Percentiles rank a stretch among this genome's conserved stretches.
phyloP scores from a whole-genome alignment of 352 stramenopile species.

The Phytophthora quininea region DNA sequence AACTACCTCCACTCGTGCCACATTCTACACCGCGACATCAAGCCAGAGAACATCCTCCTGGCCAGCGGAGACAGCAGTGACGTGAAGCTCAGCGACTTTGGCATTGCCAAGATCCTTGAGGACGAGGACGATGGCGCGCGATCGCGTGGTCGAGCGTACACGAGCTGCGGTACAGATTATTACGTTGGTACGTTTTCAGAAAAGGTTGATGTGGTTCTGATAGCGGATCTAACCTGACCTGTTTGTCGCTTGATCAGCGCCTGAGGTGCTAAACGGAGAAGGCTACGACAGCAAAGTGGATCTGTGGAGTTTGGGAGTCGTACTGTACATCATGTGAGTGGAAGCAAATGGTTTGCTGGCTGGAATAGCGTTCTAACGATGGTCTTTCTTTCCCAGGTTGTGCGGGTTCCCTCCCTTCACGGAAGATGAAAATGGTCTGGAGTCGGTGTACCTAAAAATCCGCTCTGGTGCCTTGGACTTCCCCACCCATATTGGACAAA shows the following conservation, averaged over 20 bases:
- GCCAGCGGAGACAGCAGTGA: conserved; percentile 75
- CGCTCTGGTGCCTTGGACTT: conserved; percentile 80
- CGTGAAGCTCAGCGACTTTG: conserved; percentile 85
- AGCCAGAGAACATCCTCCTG: conserved; percentile 85
- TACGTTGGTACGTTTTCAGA: conserved; percentile 67
- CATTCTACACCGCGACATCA: conserved; percentile 86
- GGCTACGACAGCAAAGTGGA: conserved; percentile 90
- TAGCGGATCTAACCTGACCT: conserved; percentile 3
- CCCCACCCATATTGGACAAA: conserved; percentile 86
- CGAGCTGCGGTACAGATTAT: conserved; percentile 88
- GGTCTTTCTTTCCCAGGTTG: conserved; percentile 42
- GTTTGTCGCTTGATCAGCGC: conserved; percentile 37
- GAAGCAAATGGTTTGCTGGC: not conserved
- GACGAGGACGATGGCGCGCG: conserved; percentile 77
- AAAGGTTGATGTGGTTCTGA: not conserved
- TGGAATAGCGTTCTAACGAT: not conserved
- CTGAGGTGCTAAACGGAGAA: conserved; percentile 85
- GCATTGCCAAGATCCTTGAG: conserved; percentile 85
- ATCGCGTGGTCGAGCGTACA: conserved; percentile 80
- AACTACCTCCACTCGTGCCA: conserved; percentile 82
- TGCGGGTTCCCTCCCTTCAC: conserved; percentile 84
- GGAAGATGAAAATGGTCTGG: conserved; percentile 82
- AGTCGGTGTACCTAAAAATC: conserved; percentile 89
- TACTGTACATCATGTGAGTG: conserved; percentile 88
- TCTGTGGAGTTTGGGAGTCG: conserved; percentile 85